Evolutionary conservation across 371 early-diverging fungal genomes (phyloP).

Genomic region (Vairimorpha ceranae): DNA sequence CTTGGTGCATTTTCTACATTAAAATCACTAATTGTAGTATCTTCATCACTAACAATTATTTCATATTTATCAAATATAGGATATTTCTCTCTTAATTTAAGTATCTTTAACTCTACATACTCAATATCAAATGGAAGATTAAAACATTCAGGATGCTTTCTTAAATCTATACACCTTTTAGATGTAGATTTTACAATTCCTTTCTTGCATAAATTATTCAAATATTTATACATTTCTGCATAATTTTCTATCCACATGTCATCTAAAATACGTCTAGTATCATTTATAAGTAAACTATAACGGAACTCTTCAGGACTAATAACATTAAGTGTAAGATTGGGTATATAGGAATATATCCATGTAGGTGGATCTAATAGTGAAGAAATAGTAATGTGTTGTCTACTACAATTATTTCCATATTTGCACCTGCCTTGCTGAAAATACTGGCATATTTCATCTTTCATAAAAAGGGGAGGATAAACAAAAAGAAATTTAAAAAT

Average conservation of each 20-base stretch:
- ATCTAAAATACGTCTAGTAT: slow-evolving; percentile 22
- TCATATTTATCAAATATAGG: background rate
- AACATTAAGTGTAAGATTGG: slow-evolving; percentile 11
- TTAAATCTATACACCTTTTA: slow-evolving; percentile 24
- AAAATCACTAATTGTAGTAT: background rate
- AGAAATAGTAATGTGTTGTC: slow-evolving; percentile 24
- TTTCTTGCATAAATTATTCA: slow-evolving; percentile 4
- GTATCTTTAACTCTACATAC: slow-evolving; percentile 5
- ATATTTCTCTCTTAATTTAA: slow-evolving; percentile 9
- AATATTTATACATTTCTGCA: slow-evolving; percentile 8
- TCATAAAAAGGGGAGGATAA: slow-evolving; percentile 13
- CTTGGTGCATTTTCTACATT: background rate
- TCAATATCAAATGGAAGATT: slow-evolving; percentile 35
- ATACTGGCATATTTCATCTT: slow-evolving; percentile 33
- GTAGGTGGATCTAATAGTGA: slow-evolving; percentile 50
- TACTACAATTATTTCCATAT: slow-evolving; percentile 47
- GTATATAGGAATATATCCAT: slow-evolving; percentile 36
- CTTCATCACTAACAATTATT: background rate
- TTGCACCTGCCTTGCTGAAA: slow-evolving; percentile 47
- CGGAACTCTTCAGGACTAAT: slow-evolving; percentile 30
- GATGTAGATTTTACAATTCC: slow-evolving; percentile 7
- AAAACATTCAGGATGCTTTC: slow-evolving; percentile 24
- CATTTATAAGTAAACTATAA: slow-evolving; percentile 10
- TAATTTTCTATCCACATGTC: slow-evolving; percentile 26
- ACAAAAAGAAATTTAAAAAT: background rate